A percentile compares a stretch with the other conserved stretches of the same genome.
These are phyloP conservation scores for Geotrichum histeridarum DNA, from an alignment of 1,139 yeast species.

Conservation along the genomic window DNA sequence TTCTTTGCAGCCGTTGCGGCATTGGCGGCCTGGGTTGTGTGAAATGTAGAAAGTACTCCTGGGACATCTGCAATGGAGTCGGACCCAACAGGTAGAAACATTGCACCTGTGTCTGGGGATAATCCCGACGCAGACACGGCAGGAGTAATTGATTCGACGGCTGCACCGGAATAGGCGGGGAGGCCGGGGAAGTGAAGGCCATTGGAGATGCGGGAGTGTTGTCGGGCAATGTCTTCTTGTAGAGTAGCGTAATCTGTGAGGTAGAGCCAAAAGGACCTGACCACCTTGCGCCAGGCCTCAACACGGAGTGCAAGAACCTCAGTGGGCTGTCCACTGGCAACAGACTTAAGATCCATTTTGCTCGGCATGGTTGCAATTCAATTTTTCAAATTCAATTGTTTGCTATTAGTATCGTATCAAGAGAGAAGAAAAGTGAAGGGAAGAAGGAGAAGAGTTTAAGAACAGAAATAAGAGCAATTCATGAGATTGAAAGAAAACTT, in stretches of 20 bases:
- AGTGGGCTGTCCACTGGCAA: slow-evolving; percentile 68
- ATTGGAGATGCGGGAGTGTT: slow-evolving; percentile 74
- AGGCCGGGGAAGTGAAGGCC: slow-evolving; percentile 59
- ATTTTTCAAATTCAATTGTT: not conserved
- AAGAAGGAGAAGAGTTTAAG: not conserved
- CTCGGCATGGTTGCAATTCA: not conserved
- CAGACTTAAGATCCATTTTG: slow-evolving; percentile 33
- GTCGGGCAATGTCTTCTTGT: slow-evolving; percentile 82
- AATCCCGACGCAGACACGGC: slow-evolving; percentile 7
- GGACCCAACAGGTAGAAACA: slow-evolving; percentile 68
- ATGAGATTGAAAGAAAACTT: not conserved
- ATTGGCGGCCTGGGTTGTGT: slow-evolving; percentile 62
- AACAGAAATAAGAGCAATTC: not conserved
- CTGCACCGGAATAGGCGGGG: slow-evolving; percentile 23
- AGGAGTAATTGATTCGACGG: slow-evolving; percentile 21
- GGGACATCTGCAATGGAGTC: slow-evolving; percentile 84
- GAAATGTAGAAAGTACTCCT: slow-evolving; percentile 61
- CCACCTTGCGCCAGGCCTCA: slow-evolving; percentile 77
- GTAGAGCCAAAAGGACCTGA: slow-evolving; percentile 67
- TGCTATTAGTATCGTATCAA: not conserved
- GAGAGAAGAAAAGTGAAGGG: not conserved
- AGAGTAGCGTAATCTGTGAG: slow-evolving; percentile 74
- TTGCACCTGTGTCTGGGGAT: slow-evolving; percentile 30
- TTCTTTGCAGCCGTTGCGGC: slow-evolving; percentile 70
- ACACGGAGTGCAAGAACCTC: slow-evolving; percentile 80